Evolutionary conservation across 1,139 yeast species (phyloP).

Genomic region (Martiniozyma asiatica): DNA sequence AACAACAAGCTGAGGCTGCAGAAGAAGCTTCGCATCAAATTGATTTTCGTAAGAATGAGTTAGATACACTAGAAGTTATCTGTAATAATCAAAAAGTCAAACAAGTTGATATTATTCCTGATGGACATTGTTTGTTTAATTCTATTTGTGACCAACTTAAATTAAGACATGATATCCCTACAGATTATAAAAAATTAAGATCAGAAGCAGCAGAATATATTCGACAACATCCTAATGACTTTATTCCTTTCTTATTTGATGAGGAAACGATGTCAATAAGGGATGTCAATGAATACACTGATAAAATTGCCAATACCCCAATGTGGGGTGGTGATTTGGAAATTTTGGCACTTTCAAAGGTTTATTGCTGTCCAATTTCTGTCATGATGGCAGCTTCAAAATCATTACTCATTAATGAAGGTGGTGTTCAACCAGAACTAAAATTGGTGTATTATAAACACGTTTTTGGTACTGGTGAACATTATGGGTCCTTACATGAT

Average conservation of each 20-base stretch:
- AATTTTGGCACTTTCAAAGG: conserved; percentile 63
- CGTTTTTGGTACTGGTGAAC: conserved; percentile 85
- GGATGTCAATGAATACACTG: conserved; percentile 60
- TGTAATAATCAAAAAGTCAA: conserved; percentile 35
- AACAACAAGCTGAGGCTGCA: conserved; percentile 54
- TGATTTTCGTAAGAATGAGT: conserved; percentile 60
- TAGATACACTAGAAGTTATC: conserved; percentile 45
- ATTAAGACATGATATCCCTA: conserved; percentile 33
- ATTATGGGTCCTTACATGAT: conserved; percentile 75
- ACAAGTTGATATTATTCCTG: conserved; percentile 67
- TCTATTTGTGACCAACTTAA: conserved; percentile 70
- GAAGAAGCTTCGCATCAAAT: conserved; percentile 57
- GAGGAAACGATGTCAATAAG: conserved; percentile 52
- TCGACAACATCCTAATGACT: conserved; percentile 50
- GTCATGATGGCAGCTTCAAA: conserved; percentile 70
- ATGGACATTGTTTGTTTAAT: conserved; percentile 89
- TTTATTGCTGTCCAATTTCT: conserved; percentile 58
- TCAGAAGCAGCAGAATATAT: conserved; percentile 57
- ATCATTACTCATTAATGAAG: conserved; percentile 45
- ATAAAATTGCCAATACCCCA: conserved; percentile 57
- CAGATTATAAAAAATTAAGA: conserved; percentile 45
- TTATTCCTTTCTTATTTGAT: conserved; percentile 72
- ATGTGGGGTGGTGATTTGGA: conserved; percentile 98
- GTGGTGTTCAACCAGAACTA: conserved; percentile 37
- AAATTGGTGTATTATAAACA: conserved; percentile 75